Evolutionary conservation across 2,329 filamentous ascomycete species (phyloP).

Genomic region (Dactylellina haptotyla): DNA sequence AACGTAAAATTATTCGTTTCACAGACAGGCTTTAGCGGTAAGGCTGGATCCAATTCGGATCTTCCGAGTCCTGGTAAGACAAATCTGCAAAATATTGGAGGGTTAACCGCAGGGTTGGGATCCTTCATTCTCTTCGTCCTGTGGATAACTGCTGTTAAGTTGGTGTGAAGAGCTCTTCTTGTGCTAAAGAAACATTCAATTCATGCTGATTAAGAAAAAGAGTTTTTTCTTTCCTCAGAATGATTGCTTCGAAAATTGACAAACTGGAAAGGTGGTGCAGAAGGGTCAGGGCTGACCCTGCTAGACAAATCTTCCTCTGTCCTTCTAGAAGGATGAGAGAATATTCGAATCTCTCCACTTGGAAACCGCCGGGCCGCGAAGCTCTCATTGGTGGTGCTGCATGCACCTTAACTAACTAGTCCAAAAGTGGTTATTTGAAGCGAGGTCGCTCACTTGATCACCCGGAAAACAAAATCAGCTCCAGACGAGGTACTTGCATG

Average conservation of each 20-base stretch:
- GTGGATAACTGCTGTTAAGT: not conserved
- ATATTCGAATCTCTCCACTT: constrained; percentile 16
- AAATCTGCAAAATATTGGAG: constrained; percentile 7
- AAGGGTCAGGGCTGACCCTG: constrained; percentile 29
- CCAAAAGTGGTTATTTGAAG: constrained; percentile 34
- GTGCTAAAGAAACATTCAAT: not conserved
- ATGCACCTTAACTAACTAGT: constrained; percentile 23
- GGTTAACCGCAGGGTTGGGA: constrained; percentile 27
- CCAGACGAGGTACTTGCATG: not conserved
- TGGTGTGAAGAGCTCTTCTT: constrained; percentile 19
- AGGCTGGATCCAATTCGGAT: constrained; percentile 52
- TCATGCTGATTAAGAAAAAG: constrained; percentile 26
- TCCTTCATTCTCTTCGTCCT: constrained; percentile 18
- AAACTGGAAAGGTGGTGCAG: not conserved
- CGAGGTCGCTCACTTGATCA: constrained; percentile 36
- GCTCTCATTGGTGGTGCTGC: constrained; percentile 29
- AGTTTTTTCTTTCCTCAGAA: constrained; percentile 10
- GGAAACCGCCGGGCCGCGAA: constrained; percentile 28
- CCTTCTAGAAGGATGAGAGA: constrained; percentile 48
- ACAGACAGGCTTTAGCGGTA: constrained; percentile 49
- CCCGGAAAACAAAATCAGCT: constrained; percentile 16
- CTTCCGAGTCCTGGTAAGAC: constrained; percentile 39
- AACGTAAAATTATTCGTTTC: constrained; percentile 9
- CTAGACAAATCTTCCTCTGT: constrained; percentile 20
- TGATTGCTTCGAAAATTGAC: not conserved